These are phyloP conservation scores for Xylaria sp. DNA, from an alignment of 2,329 filamentous ascomycete genomes.

Conservation along the genomic window DNA sequence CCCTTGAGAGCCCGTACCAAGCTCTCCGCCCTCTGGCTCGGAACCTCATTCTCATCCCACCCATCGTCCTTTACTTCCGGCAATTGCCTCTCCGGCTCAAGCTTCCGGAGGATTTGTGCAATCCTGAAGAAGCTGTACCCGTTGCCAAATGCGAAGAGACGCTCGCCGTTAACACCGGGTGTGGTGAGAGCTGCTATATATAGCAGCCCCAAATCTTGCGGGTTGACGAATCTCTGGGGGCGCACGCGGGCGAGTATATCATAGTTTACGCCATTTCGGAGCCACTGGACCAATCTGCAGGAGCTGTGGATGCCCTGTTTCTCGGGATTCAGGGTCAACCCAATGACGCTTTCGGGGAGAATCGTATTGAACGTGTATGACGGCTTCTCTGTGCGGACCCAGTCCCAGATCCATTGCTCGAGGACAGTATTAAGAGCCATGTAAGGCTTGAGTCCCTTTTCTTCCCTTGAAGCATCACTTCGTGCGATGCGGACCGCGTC, in stretches of 20 bases:
- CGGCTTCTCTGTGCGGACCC: constrained; percentile 46
- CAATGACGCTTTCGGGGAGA: constrained; percentile 48
- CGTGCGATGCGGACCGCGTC: constrained; percentile 42
- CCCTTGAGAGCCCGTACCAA: constrained; percentile 45
- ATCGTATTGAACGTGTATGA: constrained; percentile 48
- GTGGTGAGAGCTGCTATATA: constrained; percentile 47
- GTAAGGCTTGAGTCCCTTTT: constrained; percentile 44
- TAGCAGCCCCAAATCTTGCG: constrained; percentile 46
- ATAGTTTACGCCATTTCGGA: constrained; percentile 44
- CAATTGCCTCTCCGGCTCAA: constrained; percentile 45
- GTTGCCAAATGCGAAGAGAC: constrained; percentile 48
- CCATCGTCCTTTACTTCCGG: constrained; percentile 41
- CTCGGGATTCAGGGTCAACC: constrained; percentile 44
- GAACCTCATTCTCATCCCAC: constrained; percentile 48
- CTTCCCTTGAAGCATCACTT: constrained; percentile 27
- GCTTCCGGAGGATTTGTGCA: constrained; percentile 42
- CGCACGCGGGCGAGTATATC: constrained; percentile 38
- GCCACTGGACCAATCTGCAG: constrained; percentile 47
- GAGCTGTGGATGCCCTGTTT: constrained; percentile 48
- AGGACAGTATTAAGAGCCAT: constrained; percentile 50
- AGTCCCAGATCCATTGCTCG: constrained; percentile 49
- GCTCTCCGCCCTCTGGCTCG: constrained; percentile 43
- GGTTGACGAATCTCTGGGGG: constrained; percentile 49
- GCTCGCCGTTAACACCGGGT: constrained; percentile 45
- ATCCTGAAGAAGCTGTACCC: constrained; percentile 48